Base-by-base conservation (phyloP, 257 asterid genomes). In the Primulina tabacum region DNA sequence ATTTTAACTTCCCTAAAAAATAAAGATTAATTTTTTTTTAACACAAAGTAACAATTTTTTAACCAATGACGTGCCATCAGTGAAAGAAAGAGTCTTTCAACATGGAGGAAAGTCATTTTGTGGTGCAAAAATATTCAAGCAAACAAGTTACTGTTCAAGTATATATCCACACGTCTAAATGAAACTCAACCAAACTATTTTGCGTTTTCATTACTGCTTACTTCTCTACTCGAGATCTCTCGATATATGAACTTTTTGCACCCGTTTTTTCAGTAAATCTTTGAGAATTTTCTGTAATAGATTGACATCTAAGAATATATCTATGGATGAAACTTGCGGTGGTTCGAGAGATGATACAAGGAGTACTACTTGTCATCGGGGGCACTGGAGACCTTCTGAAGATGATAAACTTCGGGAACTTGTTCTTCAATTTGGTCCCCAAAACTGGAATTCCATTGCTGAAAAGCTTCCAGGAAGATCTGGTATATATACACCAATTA, bases 401-500 rank as follows among this genome's bases (percentile, higher is more conserved):
- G 98, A 92, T 26, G 98, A 90, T 67, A 88, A 77, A 50, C 94
- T 90, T 70, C 82, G 96, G 63, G 89, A 73, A 66, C 92, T 92
- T 18, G 98, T 92, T 53, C 88, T 85, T 21, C 82, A 88, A 73
- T 80, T 79, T 64, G 98, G 98, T 55, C 98, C 98, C 73, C 98
- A 90, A 69, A 90, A 92, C 73, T 92, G 98, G 98, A 92, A 92
- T 64, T 86, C 98, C 5, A 90, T 92, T 64, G 98, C 98, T 73
- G 98, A 92, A 81, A 92, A 87, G 28, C 97, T 92, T 79, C 90
- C 87, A 73, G 97, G 98, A 80, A 85, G 98, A 92, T 92, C 98
- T 79, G 98, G 57, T 50, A 50, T 50, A 17, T 12, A 43, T 12
- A 11, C 2, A 43, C 6, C 53, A 14, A 43, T 50, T 17, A 50